Evolutionary conservation across 371 early-diverging fungal genomes (phyloP), one percentile per base, ranked within the genome.

Genomic region (Saksenaea oblongispora): DNA sequence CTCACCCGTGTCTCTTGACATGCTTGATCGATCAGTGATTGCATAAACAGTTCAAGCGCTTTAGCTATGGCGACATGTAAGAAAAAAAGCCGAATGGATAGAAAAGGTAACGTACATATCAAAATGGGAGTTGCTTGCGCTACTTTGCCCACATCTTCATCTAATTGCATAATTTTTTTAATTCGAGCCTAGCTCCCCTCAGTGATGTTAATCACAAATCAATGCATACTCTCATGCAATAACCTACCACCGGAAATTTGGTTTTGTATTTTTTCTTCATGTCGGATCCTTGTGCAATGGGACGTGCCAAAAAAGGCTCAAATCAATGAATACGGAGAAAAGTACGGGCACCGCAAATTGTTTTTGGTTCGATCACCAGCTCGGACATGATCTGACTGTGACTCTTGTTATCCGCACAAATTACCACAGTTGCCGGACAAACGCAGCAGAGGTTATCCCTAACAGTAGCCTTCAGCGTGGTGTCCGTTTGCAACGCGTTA

Each of bases 141-240:
- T 67, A 99, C 95, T 79, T 99, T 99, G 65, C 99, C 99, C n/a
- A 99, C 97, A 74, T 99, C 99, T 65, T 99, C 99, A 83, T 99
- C 98, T 74, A 91, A 84, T 71, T 99, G 98, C 98, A 99, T 99
- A 67, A 99, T 98, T 87, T 98, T 98, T 75, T 99, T 99, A 76
- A 99, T 98, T 57, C 99, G 90, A 17, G 99, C 98, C 96, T 97
- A 83, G 18, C 26, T 35, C 17, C 39, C 55, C 18, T 31, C 42
- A 55, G 18, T 41, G 37, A 62, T 1, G 56, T 67, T 53, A 53
- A 61, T 56, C 62, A 18, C 34, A 24, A 54, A 28, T 7, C 27
- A 36, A 28, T 54, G 51, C 42, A 36, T 35, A 11, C 34, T 51
- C 11, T 14, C 24, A 35, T 22, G 10, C 13, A 35, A 15, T 31